Evolutionary conservation across 2,329 filamentous ascomycete species (phyloP), one percentile per base, ranked within the genome.

Genomic region (Botrytis porri): DNA sequence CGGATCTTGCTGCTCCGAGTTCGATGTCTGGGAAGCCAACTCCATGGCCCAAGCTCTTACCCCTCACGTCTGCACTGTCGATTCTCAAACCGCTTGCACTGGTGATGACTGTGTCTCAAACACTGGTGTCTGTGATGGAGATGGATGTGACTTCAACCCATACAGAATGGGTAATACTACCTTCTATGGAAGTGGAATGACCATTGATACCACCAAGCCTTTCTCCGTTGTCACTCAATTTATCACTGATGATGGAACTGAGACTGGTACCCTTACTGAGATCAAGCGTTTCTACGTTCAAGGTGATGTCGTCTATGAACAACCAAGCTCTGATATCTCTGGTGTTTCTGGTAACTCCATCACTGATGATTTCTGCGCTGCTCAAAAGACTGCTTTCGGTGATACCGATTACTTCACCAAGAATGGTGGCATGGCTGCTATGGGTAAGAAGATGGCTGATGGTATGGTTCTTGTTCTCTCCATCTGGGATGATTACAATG

Each of bases 21-120:
- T 92, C 86, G 89, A 92, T 77, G 85, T 89, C 80, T 89, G 88
- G 87, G 89, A 89, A 76, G 84, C 88, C 71, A 90, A 90, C 82
- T 84, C 82, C 72, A 84, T 87, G 78, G 85, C 88, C n/a, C 85
- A 83, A 25, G 88, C 88, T 43, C 83, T 85, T 75, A 89, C 88
- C 9, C 87, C 88, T 41, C 88, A 90, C 80, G 82, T 85, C 54
- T 90, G 88, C 83, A 83, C 82, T 73, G 78, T 80, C 35, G 76
- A 78, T 4, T 39, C n/a, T 3, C 51, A 20, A 73, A 86, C 86
- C 74, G n/a, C 65, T 57, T 67, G 65, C 65, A 67, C 65, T 43
- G 65, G 65, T 32, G 18, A 41, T 67, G 48, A 67, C 37, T 67
- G 65, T 67, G 5, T n/a, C 25, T 18, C 4, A 25, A 67, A 67